Percentiles rank a stretch among this genome's conserved stretches.
Evolutionary conservation across 2,329 filamentous ascomycete genomes (phyloP).

Genomic region (Neofusicoccum laricinum): DNA sequence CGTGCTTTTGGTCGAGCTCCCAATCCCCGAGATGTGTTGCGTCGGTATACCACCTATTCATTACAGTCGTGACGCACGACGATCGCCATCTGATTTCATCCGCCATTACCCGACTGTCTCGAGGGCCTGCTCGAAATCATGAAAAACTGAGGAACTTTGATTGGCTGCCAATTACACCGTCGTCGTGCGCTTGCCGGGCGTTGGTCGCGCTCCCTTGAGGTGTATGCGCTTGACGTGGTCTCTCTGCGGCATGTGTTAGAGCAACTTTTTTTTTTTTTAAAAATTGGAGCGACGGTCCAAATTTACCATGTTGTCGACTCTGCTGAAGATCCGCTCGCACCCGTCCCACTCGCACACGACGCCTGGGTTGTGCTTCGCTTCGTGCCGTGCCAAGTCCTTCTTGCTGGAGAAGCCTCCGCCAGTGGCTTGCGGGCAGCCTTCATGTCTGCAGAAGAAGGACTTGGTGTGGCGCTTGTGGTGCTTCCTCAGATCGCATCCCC

Average conservation of each 20-base stretch:
- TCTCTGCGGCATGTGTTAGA: slow-evolving; percentile 25
- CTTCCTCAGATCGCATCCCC: slow-evolving; percentile 61
- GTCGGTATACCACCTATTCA: slow-evolving; percentile 11
- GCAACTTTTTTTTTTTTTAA: background rate
- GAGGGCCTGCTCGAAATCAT: slow-evolving; percentile 7
- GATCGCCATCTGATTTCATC: slow-evolving; percentile 8
- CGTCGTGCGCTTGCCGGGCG: slow-evolving; percentile 15
- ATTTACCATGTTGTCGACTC: slow-evolving; percentile 61
- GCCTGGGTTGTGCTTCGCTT: slow-evolving; percentile 62
- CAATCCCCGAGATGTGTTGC: background rate
- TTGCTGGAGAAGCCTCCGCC: slow-evolving; percentile 61
- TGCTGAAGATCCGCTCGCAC: slow-evolving; percentile 58
- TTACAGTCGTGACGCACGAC: slow-evolving; percentile 16
- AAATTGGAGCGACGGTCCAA: background rate
- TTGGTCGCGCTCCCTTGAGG: slow-evolving; percentile 26
- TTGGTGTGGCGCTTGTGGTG: slow-evolving; percentile 63
- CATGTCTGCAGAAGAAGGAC: slow-evolving; percentile 58
- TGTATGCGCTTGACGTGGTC: slow-evolving; percentile 42
- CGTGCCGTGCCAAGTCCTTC: slow-evolving; percentile 60
- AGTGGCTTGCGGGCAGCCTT: slow-evolving; percentile 56
- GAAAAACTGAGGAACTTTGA: background rate
- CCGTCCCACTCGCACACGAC: slow-evolving; percentile 58
- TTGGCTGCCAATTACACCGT: background rate
- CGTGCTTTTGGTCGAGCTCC: background rate
- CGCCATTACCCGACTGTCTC: slow-evolving; percentile 16